phyloP scores from a whole-genome alignment of 345 rosid species.

The Lenwebbia sp. region DNA sequence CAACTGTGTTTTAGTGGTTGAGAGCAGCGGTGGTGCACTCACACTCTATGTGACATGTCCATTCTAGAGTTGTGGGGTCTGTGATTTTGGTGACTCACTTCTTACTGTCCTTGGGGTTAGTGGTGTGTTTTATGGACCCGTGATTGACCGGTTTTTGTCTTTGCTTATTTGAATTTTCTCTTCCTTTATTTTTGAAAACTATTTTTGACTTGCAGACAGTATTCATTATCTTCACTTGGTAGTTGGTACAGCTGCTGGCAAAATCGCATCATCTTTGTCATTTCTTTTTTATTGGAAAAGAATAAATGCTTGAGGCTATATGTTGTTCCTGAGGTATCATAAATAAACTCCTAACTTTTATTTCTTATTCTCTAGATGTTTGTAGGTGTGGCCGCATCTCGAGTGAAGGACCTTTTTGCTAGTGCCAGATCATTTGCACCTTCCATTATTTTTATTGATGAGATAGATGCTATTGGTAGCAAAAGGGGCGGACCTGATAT shows the following conservation, averaged over 20 bases:
- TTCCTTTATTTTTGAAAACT: background rate
- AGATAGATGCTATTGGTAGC: conserved; percentile 97
- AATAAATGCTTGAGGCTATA: background rate
- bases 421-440: conserved; percentile 92
- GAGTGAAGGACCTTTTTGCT: conserved; percentile 93
- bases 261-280: background rate
- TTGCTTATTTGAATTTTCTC: background rate
- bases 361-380: conserved; percentile 54
- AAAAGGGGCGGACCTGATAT: conserved; percentile 98
- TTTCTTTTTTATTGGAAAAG: background rate
- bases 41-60: background rate
- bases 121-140: background rate
- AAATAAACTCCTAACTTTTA: conserved; percentile 2
- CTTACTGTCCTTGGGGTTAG: background rate
- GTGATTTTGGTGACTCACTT: background rate
- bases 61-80: background rate
- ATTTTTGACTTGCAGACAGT: background rate
- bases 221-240: background rate
- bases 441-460: conserved; percentile 91
- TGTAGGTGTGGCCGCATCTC: conserved; percentile 98
- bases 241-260: background rate
- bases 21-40: background rate
- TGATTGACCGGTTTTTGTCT: background rate
- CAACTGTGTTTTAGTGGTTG: background rate
- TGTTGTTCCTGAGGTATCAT: background rate